phyloP scores from a whole-genome alignment of 2,329 filamentous ascomycete species.

The Monosporascus cannonballus region DNA sequence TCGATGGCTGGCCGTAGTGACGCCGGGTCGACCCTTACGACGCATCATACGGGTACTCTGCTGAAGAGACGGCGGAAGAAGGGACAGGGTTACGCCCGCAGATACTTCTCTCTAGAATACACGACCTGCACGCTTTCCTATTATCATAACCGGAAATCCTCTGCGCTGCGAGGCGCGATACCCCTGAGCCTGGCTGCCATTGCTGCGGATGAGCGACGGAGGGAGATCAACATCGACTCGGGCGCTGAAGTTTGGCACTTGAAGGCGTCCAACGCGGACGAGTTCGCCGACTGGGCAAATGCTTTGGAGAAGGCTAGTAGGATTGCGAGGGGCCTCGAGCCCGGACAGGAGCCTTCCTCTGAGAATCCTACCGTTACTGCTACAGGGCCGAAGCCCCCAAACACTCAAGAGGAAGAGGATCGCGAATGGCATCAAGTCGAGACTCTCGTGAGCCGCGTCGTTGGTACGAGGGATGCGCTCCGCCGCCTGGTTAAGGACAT shows the following conservation, averaged over 20 bases:
- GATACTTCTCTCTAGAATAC: slow-evolving; percentile 95
- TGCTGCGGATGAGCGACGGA: slow-evolving; percentile 77
- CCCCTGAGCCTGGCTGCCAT: slow-evolving; percentile 88
- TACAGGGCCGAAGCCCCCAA: slow-evolving; percentile 24
- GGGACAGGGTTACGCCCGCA: slow-evolving; percentile 85
- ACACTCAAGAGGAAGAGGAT: slow-evolving; percentile 53
- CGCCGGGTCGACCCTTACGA: slow-evolving; percentile 34
- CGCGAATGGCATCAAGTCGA: slow-evolving; percentile 85
- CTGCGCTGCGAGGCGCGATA: slow-evolving; percentile 84
- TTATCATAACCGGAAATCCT: slow-evolving; percentile 91
- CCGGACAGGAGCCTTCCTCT: slow-evolving; percentile 17
- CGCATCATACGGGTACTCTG: slow-evolving; percentile 76
- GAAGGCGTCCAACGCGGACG: slow-evolving; percentile 71
- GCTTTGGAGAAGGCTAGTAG: slow-evolving; percentile 80
- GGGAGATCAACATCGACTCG: slow-evolving; percentile 94
- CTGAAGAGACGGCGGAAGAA: slow-evolving; percentile 89
- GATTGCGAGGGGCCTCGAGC: slow-evolving; percentile 49
- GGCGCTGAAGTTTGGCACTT: slow-evolving; percentile 97
- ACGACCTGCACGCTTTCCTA: slow-evolving; percentile 92
- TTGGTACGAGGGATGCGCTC: slow-evolving; percentile 82
- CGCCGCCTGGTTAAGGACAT: slow-evolving; percentile 82
- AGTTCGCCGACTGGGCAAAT: slow-evolving; percentile 82
- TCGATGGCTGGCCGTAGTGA: slow-evolving; percentile 50
- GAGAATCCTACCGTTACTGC: slow-evolving; percentile 16
- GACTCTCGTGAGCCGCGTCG: slow-evolving; percentile 75